These are phyloP conservation scores for Colletotrichum gloeosporioides DNA, from an alignment of 2,329 filamentous ascomycete species.

Conservation along the genomic window DNA sequence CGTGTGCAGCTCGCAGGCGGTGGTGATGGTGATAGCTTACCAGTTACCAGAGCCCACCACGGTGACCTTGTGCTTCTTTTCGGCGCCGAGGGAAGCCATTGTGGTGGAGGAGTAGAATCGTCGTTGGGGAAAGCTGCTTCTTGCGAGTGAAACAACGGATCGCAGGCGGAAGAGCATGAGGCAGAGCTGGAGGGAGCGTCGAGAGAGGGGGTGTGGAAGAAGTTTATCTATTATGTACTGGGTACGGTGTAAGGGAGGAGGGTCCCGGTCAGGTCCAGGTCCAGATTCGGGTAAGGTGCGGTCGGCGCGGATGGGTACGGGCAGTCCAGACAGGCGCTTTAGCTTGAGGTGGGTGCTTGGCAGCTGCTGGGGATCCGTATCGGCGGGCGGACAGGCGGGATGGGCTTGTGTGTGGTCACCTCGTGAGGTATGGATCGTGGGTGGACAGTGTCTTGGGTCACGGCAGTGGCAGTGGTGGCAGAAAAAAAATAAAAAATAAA, in stretches of 20 bases:
- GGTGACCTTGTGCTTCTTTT: conserved; percentile 89
- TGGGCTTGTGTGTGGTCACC: neutral
- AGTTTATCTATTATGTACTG: conserved; percentile 6
- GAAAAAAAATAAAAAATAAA: neutral
- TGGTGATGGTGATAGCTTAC: conserved; percentile 49
- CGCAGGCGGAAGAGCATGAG: conserved; percentile 23
- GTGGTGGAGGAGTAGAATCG: conserved; percentile 13
- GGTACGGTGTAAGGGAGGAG: conserved; percentile 17
- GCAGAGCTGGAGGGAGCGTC: neutral
- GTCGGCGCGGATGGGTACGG: neutral
- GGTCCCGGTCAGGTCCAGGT: neutral
- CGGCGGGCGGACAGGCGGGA: neutral
- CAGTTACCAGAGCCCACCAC: conserved; percentile 97
- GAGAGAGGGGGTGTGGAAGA: neutral
- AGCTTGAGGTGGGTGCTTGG: neutral
- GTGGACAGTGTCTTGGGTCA: conserved; percentile 3
- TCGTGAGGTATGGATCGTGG: neutral
- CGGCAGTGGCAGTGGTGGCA: neutral
- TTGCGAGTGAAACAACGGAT: conserved; percentile 11
- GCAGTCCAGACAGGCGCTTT: neutral
- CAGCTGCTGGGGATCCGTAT: neutral
- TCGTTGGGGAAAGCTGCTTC: conserved; percentile 13
- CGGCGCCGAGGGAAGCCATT: conserved; percentile 46
- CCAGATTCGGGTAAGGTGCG: neutral
- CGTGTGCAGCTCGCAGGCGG: rapidly evolving